A percentile compares a stretch with the other conserved stretches of the same genome.
Conservation (phyloP, 2,329 filamentous ascomycete species). For the Sporothrix variecibatus region DNA sequence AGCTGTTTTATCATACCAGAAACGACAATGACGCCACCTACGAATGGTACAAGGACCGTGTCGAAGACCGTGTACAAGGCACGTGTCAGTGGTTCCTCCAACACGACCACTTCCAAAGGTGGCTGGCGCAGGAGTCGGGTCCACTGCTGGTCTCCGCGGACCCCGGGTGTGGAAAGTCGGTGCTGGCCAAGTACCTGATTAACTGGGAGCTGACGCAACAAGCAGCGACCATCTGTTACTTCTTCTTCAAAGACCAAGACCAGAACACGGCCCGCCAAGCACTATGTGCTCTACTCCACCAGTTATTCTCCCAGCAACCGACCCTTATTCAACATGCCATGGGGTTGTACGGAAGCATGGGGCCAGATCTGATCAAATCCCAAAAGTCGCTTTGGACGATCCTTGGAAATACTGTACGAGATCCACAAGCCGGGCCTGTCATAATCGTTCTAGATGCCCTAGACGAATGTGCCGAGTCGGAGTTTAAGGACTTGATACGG, state of each 20-base stretch:
- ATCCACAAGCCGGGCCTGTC: constrained; percentile 37
- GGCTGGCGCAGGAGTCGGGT: constrained; percentile 4
- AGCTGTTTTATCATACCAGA: background rate
- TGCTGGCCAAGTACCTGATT: constrained; percentile 19
- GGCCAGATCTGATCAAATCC: constrained; percentile 33
- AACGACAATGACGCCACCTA: background rate
- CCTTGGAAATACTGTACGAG: constrained; percentile 35
- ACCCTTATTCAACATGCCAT: constrained; percentile 40
- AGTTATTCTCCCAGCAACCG: constrained; percentile 40
- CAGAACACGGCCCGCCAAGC: constrained; percentile 41
- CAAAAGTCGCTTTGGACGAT: constrained; percentile 40
- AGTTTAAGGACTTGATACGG: constrained; percentile 4
- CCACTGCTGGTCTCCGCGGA: constrained; percentile 21
- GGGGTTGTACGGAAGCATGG: constrained; percentile 33
- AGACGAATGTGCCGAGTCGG: constrained; percentile 35
- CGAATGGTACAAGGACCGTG: constrained; percentile 4
- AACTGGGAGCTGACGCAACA: background rate
- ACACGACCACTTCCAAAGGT: constrained; percentile 15
- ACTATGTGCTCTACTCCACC: constrained; percentile 45
- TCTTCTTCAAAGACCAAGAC: constrained; percentile 47
- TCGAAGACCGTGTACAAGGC: background rate
- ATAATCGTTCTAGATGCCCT: constrained; percentile 45
- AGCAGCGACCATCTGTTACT: constrained; percentile 42
- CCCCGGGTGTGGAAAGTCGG: constrained; percentile 25
- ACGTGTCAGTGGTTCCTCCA: constrained; percentile 25